Conservation (phyloP, 768 basidiomycete genomes). For the Astraeus odoratus region DNA sequence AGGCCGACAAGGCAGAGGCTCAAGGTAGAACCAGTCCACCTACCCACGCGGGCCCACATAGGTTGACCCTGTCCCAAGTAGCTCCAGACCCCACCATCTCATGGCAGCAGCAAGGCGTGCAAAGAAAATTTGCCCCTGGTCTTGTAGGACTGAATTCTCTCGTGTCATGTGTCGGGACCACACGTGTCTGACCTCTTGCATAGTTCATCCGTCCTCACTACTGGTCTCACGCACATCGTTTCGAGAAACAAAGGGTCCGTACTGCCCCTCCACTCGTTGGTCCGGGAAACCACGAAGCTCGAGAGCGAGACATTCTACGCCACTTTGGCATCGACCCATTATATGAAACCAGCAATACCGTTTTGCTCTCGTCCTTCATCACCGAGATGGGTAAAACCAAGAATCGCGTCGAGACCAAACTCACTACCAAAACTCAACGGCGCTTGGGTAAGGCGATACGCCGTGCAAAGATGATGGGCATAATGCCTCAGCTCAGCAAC, state of each 20-base stretch:
- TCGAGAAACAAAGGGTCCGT: constrained; percentile 14
- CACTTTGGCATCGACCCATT: constrained; percentile 71
- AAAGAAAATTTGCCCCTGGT: constrained; percentile 19
- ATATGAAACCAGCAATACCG: constrained; percentile 54
- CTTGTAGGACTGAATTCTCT: constrained; percentile 13
- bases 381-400: constrained; percentile 79
- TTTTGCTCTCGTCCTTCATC: constrained; percentile 50
- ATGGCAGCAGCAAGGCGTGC: constrained; percentile 21
- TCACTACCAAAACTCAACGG: constrained; percentile 77
- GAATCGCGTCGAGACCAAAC: constrained; percentile 55
- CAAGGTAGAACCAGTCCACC: constrained; percentile 6
- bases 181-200: neutral
- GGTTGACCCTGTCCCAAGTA: constrained; percentile 7
- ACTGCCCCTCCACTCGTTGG: constrained; percentile 40
- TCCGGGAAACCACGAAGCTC: constrained; percentile 49
- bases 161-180: no score
- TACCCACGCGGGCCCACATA: no score
- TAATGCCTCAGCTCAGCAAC: constrained; percentile 50
- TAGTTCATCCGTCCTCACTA: constrained; percentile 45
- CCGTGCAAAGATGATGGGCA: constrained; percentile 86
- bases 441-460: constrained; percentile 78
- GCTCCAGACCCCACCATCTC: neutral
- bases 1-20: constrained; percentile 7
- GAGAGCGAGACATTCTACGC: constrained; percentile 59
- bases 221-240: constrained; percentile 35